Evolutionary conservation across 1,284 basidiomycete species (phyloP).

Genomic region (Ceratobasidium papillatum): DNA sequence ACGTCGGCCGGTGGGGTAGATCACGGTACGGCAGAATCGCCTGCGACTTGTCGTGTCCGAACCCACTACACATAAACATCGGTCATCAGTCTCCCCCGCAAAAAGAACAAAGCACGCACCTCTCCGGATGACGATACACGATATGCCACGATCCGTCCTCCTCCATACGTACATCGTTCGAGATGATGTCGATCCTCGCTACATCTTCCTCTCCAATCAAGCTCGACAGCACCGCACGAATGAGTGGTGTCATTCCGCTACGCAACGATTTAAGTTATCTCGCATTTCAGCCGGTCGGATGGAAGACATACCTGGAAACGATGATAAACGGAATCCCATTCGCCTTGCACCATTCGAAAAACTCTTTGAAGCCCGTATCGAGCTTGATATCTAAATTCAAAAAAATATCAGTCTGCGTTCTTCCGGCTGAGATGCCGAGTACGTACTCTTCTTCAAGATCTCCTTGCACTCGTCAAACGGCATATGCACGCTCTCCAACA

Average conservation of each 20-base stretch:
- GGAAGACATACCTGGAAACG: conserved; percentile 76
- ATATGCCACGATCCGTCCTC: conserved; percentile 83
- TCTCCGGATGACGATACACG: conserved; percentile 86
- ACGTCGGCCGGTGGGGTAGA: conserved; percentile 73
- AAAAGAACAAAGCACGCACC: conserved; percentile 56
- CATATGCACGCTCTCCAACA: conserved; percentile 77
- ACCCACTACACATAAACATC: conserved; percentile 61
- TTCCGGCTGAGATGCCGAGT: conserved; percentile 38
- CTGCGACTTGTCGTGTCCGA: conserved; percentile 92
- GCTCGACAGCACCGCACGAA: conserved; percentile 84
- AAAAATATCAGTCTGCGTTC: neutral
- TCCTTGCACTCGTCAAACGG: conserved; percentile 84
- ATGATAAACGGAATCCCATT: conserved; percentile 87
- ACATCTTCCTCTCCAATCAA: conserved; percentile 79
- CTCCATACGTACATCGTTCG: conserved; percentile 80
- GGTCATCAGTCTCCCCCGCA: neutral
- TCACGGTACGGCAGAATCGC: conserved; percentile 87
- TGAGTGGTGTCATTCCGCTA: conserved; percentile 91
- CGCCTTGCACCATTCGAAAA: conserved; percentile 80
- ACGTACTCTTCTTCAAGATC: conserved; percentile 66
- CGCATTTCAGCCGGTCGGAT: neutral
- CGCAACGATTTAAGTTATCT: neutral
- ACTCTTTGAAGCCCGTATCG: conserved; percentile 87
- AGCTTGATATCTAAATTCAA: conserved; percentile 76
- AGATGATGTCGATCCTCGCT: conserved; percentile 83